phyloP scores from a whole-genome alignment of 1,284 basidiomycete species.

The Tilletia walkeri region DNA sequence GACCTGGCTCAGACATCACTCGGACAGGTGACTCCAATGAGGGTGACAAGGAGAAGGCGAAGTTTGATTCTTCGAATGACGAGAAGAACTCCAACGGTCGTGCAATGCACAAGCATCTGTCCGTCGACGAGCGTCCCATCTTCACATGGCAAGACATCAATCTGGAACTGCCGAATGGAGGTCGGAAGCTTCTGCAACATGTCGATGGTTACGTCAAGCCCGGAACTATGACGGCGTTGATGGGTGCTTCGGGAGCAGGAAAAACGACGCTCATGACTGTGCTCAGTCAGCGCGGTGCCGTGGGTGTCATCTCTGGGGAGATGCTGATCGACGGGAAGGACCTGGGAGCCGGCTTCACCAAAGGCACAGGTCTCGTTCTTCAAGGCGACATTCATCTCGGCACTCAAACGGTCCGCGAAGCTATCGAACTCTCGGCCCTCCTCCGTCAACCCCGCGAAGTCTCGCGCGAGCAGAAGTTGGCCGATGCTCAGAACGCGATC shows the following conservation, averaged over 20 bases:
- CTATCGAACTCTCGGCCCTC: slow-evolving; percentile 42
- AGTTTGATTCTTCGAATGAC: not conserved
- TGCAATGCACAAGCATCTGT: not conserved
- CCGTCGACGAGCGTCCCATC: slow-evolving; percentile 20
- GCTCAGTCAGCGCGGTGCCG: slow-evolving; percentile 25
- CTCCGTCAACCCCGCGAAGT: slow-evolving; percentile 42
- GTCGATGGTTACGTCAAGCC: slow-evolving; percentile 28
- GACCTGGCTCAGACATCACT: slow-evolving; percentile 10
- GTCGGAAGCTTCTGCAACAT: slow-evolving; percentile 31
- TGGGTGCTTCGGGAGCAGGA: slow-evolving; percentile 26
- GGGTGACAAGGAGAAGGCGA: slow-evolving; percentile 1
- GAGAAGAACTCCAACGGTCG: not conserved
- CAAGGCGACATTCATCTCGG: slow-evolving; percentile 42
- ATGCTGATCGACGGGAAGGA: slow-evolving; percentile 28
- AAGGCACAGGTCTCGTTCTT: slow-evolving; percentile 28
- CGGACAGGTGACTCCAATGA: slow-evolving; percentile 13
- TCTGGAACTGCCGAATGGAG: slow-evolving; percentile 20
- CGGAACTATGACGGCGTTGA: slow-evolving; percentile 25
- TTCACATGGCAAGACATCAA: slow-evolving; percentile 32
- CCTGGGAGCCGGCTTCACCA: slow-evolving; percentile 25
- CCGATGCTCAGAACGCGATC: slow-evolving; percentile 35
- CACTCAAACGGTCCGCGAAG: slow-evolving; percentile 44
- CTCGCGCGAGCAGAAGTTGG: slow-evolving; percentile 35
- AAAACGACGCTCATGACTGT: slow-evolving; percentile 32
- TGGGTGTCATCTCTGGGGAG: slow-evolving; percentile 25